Conservation (phyloP, 352 stramenopile genomes). For the Pythium vanterpoolii region DNA sequence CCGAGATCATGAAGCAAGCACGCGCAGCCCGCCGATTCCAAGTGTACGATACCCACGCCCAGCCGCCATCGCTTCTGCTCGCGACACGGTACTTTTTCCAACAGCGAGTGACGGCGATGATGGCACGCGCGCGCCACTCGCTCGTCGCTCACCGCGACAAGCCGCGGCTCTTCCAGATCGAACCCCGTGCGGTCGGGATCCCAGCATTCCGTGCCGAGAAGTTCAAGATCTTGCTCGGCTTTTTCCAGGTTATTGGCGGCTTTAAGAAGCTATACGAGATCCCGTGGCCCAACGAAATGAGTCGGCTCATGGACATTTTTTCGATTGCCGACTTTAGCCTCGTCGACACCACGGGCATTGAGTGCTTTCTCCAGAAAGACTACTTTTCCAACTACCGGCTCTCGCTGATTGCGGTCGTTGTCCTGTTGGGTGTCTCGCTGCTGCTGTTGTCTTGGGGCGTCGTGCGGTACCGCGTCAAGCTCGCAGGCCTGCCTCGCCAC, state of each 20-base stretch:
- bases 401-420: slow-evolving; percentile 38
- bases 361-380: slow-evolving; percentile 60
- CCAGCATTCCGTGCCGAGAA: slow-evolving; percentile 55
- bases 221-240: slow-evolving; percentile 75
- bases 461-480: slow-evolving; percentile 51
- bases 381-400: slow-evolving; percentile 67
- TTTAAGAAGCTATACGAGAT: slow-evolving; percentile 79
- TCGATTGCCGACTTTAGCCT: slow-evolving; percentile 68
- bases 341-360: slow-evolving; percentile 56
- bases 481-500: slow-evolving; percentile 51
- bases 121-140: slow-evolving; percentile 5
- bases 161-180: slow-evolving; percentile 40
- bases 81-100: slow-evolving; percentile 25
- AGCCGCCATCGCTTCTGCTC: slow-evolving; percentile 21
- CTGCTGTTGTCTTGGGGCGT: slow-evolving; percentile 49
- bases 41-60: slow-evolving; percentile 30
- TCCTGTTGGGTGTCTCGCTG: slow-evolving; percentile 31
- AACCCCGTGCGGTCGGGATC: slow-evolving; percentile 16
- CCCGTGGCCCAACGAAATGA: slow-evolving; percentile 58
- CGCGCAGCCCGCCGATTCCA: slow-evolving; percentile 53
- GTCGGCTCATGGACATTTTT: slow-evolving; percentile 59
- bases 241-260: slow-evolving; percentile 72
- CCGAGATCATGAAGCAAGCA: slow-evolving; percentile 47
- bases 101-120: slow-evolving; percentile 21
- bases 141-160: neutral